Base-by-base conservation (phyloP, 2,329 filamentous ascomycete genomes). In the Cladosporium cucumerinum region DNA sequence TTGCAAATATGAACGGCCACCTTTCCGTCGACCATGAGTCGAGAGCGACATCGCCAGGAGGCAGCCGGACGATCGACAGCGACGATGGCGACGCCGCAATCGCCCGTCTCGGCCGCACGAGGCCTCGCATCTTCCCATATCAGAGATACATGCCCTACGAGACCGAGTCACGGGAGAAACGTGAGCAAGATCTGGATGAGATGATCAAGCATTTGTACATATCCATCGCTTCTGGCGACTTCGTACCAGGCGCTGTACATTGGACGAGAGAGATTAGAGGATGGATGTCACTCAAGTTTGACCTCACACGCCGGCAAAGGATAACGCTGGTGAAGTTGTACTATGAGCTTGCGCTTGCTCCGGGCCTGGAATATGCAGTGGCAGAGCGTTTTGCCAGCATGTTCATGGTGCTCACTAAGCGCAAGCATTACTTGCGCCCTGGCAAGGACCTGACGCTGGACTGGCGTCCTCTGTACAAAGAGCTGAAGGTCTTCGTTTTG, bases 251-350 rank as follows among this genome's bases (percentile, higher is more conserved):
- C 36, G 95, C 94, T 30, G 84, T 97, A 67, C 94, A 99, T 79
- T 99, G 95, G 95, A 97, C 95, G 18, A 88, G 94, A 70, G 95
- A 99, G 85, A 88, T 99, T 57, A 88, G 93, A 75, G 92, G 90
- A 78, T 99, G 96, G 95, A 84, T 99, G 70, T 91, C 90, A 62
- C 87, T 99, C 78, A 99, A 99, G 83, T 99, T 99, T 76, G 94
- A 99, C 80, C 92, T 97, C 76, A 92, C 92, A 57, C 87, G 91
- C 72, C 89, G 90, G 75, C 88, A 93, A 70, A 86, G 96, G 65
- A 88, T 93, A 57, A 92, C 87, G 77, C 86, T 99, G 32, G 91
- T 95, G 32, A 91, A 89, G 79, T 84, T 99, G 43, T 99, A 97
- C 80, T 99, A 97, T 79, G 93, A 97, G 79, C 89, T 99, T 66